phyloP scores from a whole-genome alignment of 129 eudicot species.

The Flaveria ramosissima region DNA sequence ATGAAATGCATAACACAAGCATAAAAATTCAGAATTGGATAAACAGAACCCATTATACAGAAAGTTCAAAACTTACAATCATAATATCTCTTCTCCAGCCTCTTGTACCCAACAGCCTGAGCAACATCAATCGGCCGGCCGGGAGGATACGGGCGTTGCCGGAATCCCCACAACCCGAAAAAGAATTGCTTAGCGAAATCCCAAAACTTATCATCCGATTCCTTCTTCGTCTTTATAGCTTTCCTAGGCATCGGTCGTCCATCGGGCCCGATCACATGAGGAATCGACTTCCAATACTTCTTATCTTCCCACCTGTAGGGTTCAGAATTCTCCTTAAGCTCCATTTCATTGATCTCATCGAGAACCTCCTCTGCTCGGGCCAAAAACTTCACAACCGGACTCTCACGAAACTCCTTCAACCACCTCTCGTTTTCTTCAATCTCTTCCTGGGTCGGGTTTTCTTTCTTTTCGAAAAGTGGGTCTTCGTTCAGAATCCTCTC shows the following conservation, averaged over 20 bases:
- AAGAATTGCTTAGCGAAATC: constrained; percentile 88
- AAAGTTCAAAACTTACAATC: constrained; percentile 66
- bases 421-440: constrained; percentile 71
- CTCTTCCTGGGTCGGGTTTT: constrained; percentile 70
- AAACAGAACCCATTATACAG: too few species aligned
- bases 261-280: constrained; percentile 79
- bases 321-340: constrained; percentile 53
- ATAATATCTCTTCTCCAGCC: constrained; percentile 71
- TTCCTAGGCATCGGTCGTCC: constrained; percentile 92
- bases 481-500: constrained; percentile 64
- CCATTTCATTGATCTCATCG: constrained; percentile 64
- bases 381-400: constrained; percentile 67
- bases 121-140: constrained; percentile 91
- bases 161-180: constrained; percentile 90
- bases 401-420: constrained; percentile 63
- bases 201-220: constrained; percentile 84
- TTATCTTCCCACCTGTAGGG: constrained; percentile 60
- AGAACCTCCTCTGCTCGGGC: constrained; percentile 54
- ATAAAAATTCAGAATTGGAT: too few species aligned
- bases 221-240: constrained; percentile 44
- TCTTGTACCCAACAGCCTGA: constrained; percentile 85
- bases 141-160: constrained; percentile 86
- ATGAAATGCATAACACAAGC: too few species aligned
- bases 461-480: constrained; percentile 62
- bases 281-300: constrained; percentile 67